Evolutionary conservation across 1,284 basidiomycete genomes (phyloP), one percentile per base, ranked within the genome.

Genomic region (Cryptococcus sp.): DNA sequence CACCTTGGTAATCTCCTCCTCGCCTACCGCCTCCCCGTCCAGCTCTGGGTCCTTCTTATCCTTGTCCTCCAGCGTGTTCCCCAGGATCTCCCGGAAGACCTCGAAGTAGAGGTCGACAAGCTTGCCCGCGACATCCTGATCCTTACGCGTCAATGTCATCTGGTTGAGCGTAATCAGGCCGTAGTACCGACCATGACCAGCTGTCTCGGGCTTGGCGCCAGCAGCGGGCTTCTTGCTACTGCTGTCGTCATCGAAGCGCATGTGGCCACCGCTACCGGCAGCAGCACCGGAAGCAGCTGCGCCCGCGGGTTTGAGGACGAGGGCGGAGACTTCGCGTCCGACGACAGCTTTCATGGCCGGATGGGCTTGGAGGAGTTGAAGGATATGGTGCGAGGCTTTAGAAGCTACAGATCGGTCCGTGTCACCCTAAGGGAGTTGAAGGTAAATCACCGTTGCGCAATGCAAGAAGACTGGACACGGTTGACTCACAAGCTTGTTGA

Each of bases 31-130:
- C 15, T 71, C 76, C 28, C 28, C 28, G 5, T 9, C 28, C 4
- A 33, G 28, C 28, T 9, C 28, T 5, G 28, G 5, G 28, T 33
- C 28, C 28, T 33, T 33, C 23, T 71, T 79, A 12, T 78, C 76
- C 13, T 57, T 58, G 11, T 75, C 74, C 9, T 61, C 64, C 15
- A 54, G 53, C 43, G 68, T 66, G 20, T 85, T 82, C 0, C 89
- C 87, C 1, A 96, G 82, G 12, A 95, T 80, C 69, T 92, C 91
- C 64, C 88, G 82, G 79, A 99, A 99, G 67, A 98, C 83, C 78
- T 94, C 88, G 71, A 98, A 99, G 78, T 98, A 98, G 11, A 95
- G 82, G 58, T 92, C 86, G 36, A 98, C 86, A 52, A 98, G 81
- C 59, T 85, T 83, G 50, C 87, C 80, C n/a, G 93, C 89, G 7